A percentile compares a stretch with the other conserved stretches of the same genome.
These are phyloP conservation scores for Steccherinum ochraceum DNA, from an alignment of 768 basidiomycete species.

Conservation along the genomic window DNA sequence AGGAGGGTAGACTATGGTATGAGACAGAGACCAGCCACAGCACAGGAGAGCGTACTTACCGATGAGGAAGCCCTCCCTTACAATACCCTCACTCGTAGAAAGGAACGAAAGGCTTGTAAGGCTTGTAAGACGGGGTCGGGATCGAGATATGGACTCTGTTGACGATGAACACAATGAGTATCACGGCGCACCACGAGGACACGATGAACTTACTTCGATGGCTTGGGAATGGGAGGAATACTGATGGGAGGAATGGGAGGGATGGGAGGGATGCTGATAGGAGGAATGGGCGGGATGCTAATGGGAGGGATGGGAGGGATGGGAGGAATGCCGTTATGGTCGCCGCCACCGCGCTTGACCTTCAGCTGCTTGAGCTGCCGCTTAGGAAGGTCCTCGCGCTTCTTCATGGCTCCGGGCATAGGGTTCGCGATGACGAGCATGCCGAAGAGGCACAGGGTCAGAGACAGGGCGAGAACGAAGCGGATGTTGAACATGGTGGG, in stretches of 20 bases:
- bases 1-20: too few relatives aligned
- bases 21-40: too few relatives aligned
- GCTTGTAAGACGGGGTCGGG: too few relatives aligned
- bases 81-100: too few relatives aligned
- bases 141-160: too few relatives aligned
- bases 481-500: background rate
- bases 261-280: background rate
- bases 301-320: slow-evolving; percentile 9
- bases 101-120: too few relatives aligned
- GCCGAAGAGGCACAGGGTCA: background rate
- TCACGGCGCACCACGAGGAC: slow-evolving; percentile 5
- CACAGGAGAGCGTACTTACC: too few relatives aligned
- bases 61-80: too few relatives aligned
- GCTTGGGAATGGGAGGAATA: too few relatives aligned
- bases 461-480: background rate
- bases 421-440: background rate
- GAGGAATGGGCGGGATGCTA: background rate
- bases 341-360: slow-evolving; percentile 16
- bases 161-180: slow-evolving; percentile 1
- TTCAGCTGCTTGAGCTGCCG: slow-evolving; percentile 23
- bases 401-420: background rate
- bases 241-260: background rate
- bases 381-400: background rate
- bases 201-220: background rate
- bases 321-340: background rate